Evolutionary conservation across 805 yeast species (phyloP), one percentile per base, ranked within the genome.

Genomic region (Yamadazyma olivae): DNA sequence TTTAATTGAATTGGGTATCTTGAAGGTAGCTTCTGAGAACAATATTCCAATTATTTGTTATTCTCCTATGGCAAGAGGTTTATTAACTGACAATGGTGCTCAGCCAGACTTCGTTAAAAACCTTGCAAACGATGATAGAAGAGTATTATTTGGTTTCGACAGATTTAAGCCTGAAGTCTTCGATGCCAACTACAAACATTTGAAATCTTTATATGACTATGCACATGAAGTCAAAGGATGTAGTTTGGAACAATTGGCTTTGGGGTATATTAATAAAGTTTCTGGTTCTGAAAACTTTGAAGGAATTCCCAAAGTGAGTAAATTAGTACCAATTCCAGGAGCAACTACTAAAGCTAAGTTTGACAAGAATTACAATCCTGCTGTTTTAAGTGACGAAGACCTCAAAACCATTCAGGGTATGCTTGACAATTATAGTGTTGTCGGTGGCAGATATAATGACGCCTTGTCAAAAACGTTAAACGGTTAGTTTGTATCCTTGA

Each of bases 51-150:
- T 86, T 20, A 67, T 86, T 39, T 85, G 89, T 17, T 89, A 89
- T 59, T 83, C 95, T 20, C 96, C 96, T 20, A 67, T 89, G 37
- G 82, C 89, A 7, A 72, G 85, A 50, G 96, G 96, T 1, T 64
- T 81, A 41, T 68, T 89, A 36, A 80, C 91, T 3, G 95, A 93
- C 38, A 43, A 51, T 22, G 59, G 79, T 35, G 76, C 59, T 17
- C 57, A 71, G 5, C 20, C n/a, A 4, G 41, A 53, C 12, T 39
- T 29, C 27, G 21, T 39, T 6, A n/a, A n/a, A 9, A 26, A 30
- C 12, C 13, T 43, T 9, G n/a, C 10, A 1, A 25, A 30, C 4
- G 25, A 24, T 16, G 39, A 34, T 29, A 13, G 33, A 8, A 38
- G 42, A 28, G 30, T 22, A 16, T 2, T 24, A 12, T n/a, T 10